Percentiles rank a stretch among this genome's conserved stretches.
phyloP scores from a whole-genome alignment of 1,139 yeast genomes.

The Lodderomyces jiufengensis region DNA sequence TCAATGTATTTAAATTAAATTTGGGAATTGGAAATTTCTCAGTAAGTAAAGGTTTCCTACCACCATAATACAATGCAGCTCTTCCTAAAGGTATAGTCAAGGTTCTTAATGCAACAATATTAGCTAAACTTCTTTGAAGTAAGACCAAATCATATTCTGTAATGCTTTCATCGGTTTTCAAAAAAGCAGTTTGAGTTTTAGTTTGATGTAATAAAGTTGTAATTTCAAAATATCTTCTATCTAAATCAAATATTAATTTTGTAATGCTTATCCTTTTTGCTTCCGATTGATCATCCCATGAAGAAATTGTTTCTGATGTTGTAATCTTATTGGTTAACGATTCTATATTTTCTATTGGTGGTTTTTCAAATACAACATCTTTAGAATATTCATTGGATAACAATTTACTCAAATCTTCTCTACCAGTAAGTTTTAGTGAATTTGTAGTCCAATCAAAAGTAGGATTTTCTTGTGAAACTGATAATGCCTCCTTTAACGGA shows the following conservation, averaged over 20 bases:
- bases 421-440: constrained; percentile 59
- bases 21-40: constrained; percentile 81
- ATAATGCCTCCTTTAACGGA: constrained; percentile 61
- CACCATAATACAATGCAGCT: constrained; percentile 67
- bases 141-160: constrained; percentile 58
- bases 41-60: constrained; percentile 75
- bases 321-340: constrained; percentile 42
- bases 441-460: constrained; percentile 46
- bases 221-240: constrained; percentile 77
- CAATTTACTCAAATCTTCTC: constrained; percentile 51
- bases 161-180: constrained; percentile 29
- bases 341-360: constrained; percentile 22
- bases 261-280: constrained; percentile 66
- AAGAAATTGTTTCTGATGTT: constrained; percentile 38
- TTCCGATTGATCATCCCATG: constrained; percentile 69
- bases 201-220: constrained; percentile 70
- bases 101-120: constrained; percentile 65
- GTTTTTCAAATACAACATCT: constrained; percentile 5
- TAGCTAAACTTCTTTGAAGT: constrained; percentile 62
- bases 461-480: constrained; percentile 54
- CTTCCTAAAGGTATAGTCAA: constrained; percentile 76
- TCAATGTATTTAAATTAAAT: constrained; percentile 63
- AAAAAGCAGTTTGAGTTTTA: constrained; percentile 51
- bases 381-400: constrained; percentile 1
- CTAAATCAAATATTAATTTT: constrained; percentile 68